These are phyloP conservation scores for Sporisorium scitamineum DNA, from an alignment of 1,284 basidiomycete genomes.

Conservation along the genomic window DNA sequence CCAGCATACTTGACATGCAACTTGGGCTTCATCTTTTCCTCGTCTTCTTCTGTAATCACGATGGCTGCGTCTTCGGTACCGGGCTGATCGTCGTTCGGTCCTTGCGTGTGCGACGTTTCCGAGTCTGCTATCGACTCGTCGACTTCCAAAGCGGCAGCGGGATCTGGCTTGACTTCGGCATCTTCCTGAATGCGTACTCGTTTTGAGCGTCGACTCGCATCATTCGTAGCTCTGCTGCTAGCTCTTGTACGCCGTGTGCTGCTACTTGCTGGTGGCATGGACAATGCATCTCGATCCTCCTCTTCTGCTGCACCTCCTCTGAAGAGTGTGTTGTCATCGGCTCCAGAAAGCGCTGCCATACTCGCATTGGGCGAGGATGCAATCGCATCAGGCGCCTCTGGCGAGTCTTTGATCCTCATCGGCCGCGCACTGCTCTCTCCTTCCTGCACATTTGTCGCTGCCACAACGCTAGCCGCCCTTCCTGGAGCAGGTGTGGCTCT, in stretches of 20 bases:
- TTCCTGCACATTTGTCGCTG: neutral
- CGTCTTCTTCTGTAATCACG: conserved; percentile 46
- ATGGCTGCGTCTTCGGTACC: conserved; percentile 28
- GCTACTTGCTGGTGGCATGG: conserved; percentile 34
- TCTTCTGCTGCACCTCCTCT: conserved; percentile 14
- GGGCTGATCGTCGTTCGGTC: neutral
- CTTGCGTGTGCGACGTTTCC: neutral
- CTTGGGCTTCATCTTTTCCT: conserved; percentile 54
- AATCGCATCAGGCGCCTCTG: conserved; percentile 20
- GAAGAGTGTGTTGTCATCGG: conserved; percentile 22
- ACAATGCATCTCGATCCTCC: conserved; percentile 13
- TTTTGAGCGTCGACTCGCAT: conserved; percentile 26
- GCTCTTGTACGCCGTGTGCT: conserved; percentile 20
- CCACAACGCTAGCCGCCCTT: conserved; percentile 3
- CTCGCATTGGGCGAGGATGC: conserved; percentile 15
- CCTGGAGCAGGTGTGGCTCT: conserved; percentile 17
- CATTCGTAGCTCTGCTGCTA: neutral
- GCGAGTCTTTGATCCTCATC: conserved; percentile 42
- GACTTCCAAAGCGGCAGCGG: neutral
- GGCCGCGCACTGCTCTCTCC: conserved; percentile 20
- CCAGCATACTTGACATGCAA: conserved; percentile 50
- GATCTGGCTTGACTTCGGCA: conserved; percentile 29
- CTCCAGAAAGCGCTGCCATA: conserved; percentile 24
- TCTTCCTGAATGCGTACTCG: conserved; percentile 35
- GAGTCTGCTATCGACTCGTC: conserved; percentile 10